Percentiles rank a stretch among this genome's conserved stretches.
phyloP scores from a whole-genome alignment of 441 rosid genomes.

The Biscutella auriculata region DNA sequence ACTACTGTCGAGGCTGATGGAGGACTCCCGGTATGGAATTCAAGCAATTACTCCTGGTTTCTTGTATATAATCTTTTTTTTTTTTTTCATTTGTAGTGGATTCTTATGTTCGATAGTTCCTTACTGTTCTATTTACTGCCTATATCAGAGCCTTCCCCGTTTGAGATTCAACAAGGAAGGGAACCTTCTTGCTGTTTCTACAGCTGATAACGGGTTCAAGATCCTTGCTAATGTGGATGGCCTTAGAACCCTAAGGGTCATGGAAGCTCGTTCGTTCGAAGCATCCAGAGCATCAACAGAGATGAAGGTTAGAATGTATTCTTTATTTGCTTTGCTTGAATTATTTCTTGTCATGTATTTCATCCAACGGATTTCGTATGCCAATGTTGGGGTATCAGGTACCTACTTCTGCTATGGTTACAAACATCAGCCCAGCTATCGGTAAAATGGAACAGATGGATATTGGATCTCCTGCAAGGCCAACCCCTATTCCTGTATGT shows the following conservation, averaged over 20 bases:
- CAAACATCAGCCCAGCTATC: background rate
- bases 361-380: background rate
- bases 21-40: slow-evolving; percentile 39
- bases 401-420: background rate
- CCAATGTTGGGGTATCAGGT: background rate
- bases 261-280: slow-evolving; percentile 8
- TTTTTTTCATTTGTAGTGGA: background rate
- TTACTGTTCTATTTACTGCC: slow-evolving; percentile 1
- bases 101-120: background rate
- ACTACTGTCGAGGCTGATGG: slow-evolving; percentile 37
- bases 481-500: slow-evolving; percentile 3
- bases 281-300: background rate
- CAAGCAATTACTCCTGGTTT: background rate
- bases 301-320: slow-evolving; percentile 2
- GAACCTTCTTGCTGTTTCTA: slow-evolving; percentile 32
- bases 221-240: slow-evolving; percentile 11
- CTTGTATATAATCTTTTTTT: background rate
- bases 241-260: background rate
- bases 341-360: background rate
- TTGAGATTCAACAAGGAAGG: slow-evolving; percentile 45
- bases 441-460: slow-evolving; percentile 11
- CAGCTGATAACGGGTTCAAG: slow-evolving; percentile 36
- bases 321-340: background rate
- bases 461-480: slow-evolving; percentile 9
- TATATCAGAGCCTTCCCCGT: slow-evolving; percentile 31